Base-by-base conservation (phyloP, 1,284 basidiomycete genomes). In the Papiliotrema fonsecae region DNA sequence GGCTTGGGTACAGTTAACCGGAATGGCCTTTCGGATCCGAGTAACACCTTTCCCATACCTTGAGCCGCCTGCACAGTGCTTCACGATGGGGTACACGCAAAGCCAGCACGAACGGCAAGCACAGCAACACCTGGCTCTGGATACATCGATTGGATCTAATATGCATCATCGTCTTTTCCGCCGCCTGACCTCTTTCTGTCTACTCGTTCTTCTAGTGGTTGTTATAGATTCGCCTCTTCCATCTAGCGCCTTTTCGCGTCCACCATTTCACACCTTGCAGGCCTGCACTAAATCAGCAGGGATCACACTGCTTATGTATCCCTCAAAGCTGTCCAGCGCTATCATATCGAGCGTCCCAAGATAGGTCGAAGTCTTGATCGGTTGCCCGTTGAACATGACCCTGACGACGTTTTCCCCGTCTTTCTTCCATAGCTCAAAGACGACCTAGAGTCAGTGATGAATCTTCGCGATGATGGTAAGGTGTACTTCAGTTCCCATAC, bases 381-480 rank as follows among this genome's bases (percentile, higher is more conserved):
- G 62, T 50, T 61, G 58, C 34, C 67, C 66, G 16, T 41, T 47
- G 37, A 49, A 62, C 19, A 67, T 55, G 5, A 67, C 58, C n/a
- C 64, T 48, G 24, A 68, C 34, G 37, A 35, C 53, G 19, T 49
- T 42, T 7, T 38, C 31, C 4, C 18, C 37, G 4, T 46, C 27
- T 32, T 52, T 45, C 30, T 54, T 35, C 53, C 59, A 69, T 13
- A 69, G 52, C 53, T 70, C 68, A 45, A 67, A 66, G n/a, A 69
- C 62, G 28, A 64, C 36, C 37, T 49, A 24, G 11, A 9, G 2
- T 24, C 39, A 42, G 39, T 25, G 24, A 37, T 24, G 25, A 18
- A 6, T 7, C 13, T 11, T 6, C n/a, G 4, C 30, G 3, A 10
- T 4, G 24, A 4, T 19, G 11, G 9, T 37, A 3, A 14, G 13